Conservation (phyloP, 208 protist species). For the Trypanosomatidae sp. region DNA sequence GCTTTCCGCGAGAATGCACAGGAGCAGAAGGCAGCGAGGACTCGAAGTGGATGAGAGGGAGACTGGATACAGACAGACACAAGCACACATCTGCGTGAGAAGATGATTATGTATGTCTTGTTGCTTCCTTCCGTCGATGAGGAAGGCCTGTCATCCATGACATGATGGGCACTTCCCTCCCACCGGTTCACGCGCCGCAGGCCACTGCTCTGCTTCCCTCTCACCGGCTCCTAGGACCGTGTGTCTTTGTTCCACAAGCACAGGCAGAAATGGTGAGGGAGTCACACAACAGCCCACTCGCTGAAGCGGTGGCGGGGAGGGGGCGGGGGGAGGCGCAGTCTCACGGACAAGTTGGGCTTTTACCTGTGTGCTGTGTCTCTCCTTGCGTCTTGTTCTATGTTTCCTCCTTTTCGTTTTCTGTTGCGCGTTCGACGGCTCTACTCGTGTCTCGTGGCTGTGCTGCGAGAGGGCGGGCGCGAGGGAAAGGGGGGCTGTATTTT, state of each 20-base stretch:
- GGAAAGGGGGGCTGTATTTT: background rate
- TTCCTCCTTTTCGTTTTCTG: background rate
- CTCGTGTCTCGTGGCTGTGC: background rate
- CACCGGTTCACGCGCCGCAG: background rate
- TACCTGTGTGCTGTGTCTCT: background rate
- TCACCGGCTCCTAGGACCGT: background rate
- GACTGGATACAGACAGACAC: background rate
- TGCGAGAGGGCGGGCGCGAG: background rate
- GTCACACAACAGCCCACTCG: background rate
- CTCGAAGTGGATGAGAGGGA: background rate
- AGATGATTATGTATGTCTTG: background rate
- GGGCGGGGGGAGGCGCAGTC: background rate
- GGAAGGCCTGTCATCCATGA: constrained; percentile 1
- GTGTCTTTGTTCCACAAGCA: background rate
- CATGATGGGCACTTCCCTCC: background rate
- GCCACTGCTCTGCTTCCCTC: background rate
- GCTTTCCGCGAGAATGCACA: constrained; percentile 20
- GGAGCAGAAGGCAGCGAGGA: constrained; percentile 7
- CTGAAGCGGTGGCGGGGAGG: background rate
- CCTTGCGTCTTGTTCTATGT: background rate
- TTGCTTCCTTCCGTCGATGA: background rate
- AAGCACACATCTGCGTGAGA: background rate
- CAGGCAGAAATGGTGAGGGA: background rate
- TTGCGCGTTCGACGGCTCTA: background rate
- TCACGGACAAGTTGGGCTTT: constrained; percentile 1